Percentiles rank a stretch among this genome's conserved stretches.
These are phyloP conservation scores for Cladosporium phlei DNA, from an alignment of 2,329 filamentous ascomycete genomes.

Conservation along the genomic window DNA sequence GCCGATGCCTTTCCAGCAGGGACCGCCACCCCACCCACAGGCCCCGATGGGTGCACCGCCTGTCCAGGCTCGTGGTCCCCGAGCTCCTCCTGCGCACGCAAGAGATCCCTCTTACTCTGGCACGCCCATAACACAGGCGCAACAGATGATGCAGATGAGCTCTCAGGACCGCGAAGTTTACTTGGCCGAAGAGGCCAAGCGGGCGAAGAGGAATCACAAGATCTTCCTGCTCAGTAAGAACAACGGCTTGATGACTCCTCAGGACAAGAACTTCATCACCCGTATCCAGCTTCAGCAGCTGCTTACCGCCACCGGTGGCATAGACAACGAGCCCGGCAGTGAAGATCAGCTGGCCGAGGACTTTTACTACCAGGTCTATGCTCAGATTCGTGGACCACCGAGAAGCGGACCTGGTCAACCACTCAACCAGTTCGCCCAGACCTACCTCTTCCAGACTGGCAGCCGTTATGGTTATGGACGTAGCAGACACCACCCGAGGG, in stretches of 20 bases:
- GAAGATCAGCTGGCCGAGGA: conserved; percentile 84
- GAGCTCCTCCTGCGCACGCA: conserved; percentile 23
- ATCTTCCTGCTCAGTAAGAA: conserved; percentile 89
- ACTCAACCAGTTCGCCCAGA: conserved; percentile 93
- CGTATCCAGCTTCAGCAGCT: conserved; percentile 96
- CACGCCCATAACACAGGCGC: conserved; percentile 60
- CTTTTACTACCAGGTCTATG: conserved; percentile 98
- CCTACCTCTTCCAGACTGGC: conserved; percentile 92
- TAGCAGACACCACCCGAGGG: conserved; percentile 65
- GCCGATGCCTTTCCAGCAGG: conserved; percentile 24
- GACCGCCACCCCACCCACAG: conserved; percentile 21
- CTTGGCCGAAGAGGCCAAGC: conserved; percentile 84
- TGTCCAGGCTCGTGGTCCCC: conserved; percentile 33
- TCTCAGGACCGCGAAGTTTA: conserved; percentile 81
- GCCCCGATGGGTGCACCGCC: conserved; percentile 22
- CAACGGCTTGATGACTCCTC: conserved; percentile 96
- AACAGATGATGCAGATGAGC: conserved; percentile 70
- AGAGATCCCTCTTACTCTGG: conserved; percentile 47
- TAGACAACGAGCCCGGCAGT: conserved; percentile 65
- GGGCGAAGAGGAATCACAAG: conserved; percentile 97
- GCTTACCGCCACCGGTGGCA: conserved; percentile 83
- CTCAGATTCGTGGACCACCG: conserved; percentile 76
- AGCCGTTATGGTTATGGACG: conserved; percentile 68
- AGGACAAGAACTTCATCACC: conserved; percentile 99
- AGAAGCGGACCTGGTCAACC: conserved; percentile 90